Base-by-base conservation (phyloP, 1,139 yeast genomes). In the Debaryomycetaceae sp. region DNA sequence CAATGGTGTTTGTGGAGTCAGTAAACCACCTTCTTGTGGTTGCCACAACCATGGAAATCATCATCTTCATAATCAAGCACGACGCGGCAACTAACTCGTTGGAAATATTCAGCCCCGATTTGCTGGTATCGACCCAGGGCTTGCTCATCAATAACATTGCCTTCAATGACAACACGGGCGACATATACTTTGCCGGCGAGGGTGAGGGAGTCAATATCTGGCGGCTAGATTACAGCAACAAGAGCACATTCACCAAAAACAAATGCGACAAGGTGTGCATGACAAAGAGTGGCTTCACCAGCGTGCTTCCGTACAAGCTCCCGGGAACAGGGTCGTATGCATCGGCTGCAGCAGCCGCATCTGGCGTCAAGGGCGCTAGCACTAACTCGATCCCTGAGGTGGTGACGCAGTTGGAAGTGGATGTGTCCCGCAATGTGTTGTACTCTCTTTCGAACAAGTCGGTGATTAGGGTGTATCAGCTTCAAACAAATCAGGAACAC, bases 401-500 rank as follows among this genome's bases (percentile, higher is more conserved):
- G 1, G 66, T 88, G 23, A 51, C 65, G 1, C 86, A 83, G 45
- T 51, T 89, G 32, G 77, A 71, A 33, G 64, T 88, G 27, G 98
- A 93, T 52, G 76, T 81, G 38, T 75, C 85, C 4, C 74, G 96
- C 49, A 78, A 78, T 22, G 64, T 85, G 14, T 56, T 93, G 15
- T 93, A 91, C 55, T 76, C 96, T 0, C 69, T 93, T 33, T 83
- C 96, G 1, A 82, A 88, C 20, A 77, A 73, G 36, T 86, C 96
- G 0, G 72, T 79, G n/a, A 78, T 91, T 23, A 72, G 95, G 43
- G 85, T 85, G 4, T 89, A 88, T 55, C 73, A 79, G 44, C 65
- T 82, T 29, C 56, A 47, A 23, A 44, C 58, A 5, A 57, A 53
- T 29, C 65, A 56, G 36, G 67, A 59, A 26, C 69, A 58, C 34